Base-by-base conservation (phyloP, 2,329 filamentous ascomycete genomes). In the Neonectria coccinea region DNA sequence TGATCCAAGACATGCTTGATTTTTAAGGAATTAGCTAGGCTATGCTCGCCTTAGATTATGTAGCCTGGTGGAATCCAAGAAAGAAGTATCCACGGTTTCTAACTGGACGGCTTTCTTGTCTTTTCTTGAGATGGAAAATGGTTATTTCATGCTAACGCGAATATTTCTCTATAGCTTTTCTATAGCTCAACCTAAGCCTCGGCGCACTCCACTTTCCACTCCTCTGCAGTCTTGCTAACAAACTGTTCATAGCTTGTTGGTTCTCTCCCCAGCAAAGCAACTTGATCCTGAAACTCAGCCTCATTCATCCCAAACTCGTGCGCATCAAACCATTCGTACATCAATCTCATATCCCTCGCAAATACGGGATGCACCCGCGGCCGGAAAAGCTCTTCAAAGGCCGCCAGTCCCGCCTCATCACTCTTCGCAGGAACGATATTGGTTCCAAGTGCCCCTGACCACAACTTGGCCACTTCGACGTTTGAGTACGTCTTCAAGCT, bases 311-410 rank as follows among this genome's bases (percentile, higher is more conserved):
- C 51, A 42, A 65, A 67, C 1, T 62, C 55, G 2, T 62, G 20
- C 3, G 6, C 18, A 4, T 65, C 65, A 25, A 67, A 65, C 6
- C 8, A 62, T 20, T 65, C 62, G 22, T 62, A 65, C 65, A 67
- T 65, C 36, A 67, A 42, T 16, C 55, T 65, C 41, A 62, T 48
- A 22, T 65, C 65, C 9, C 65, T 57, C 9, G 45, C 65, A 55
- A 45, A 67, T 16, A 20, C 11, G 6, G 48, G 2, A 10, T 27
- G 42, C 7, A 50, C 5, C 1, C 20, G 44, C 12, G 16, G 12
- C 41, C 51, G 45, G 11, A 16, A 65, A 16, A 22, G 48, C 9
- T 65, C 27, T 29, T 67, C 58, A 25, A 62, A 48, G 4, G n/a
- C 42, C n/a, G 25, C 29, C 3, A 65, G 45, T 4, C 47, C 65